A percentile compares a stretch with the other conserved stretches of the same genome.
Evolutionary conservation across 139 green algal genomes (phyloP).

Genomic region (Medakamo hakoo): DNA sequence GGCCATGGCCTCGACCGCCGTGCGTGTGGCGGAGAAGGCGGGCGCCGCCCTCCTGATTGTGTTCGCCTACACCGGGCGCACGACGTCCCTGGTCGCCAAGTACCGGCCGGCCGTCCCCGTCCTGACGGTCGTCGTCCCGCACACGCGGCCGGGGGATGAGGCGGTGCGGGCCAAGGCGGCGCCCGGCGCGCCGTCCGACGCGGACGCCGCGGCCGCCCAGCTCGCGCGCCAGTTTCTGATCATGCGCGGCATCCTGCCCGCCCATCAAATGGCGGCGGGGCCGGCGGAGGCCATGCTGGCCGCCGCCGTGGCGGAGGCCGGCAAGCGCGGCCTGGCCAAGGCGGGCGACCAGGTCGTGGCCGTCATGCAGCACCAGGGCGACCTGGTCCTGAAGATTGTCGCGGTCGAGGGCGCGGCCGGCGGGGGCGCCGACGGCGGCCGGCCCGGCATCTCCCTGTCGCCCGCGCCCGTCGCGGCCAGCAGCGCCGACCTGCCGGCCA

Average conservation of each 20-base stretch:
- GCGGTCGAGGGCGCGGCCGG: not conserved
- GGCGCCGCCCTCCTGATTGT: conserved; percentile 57
- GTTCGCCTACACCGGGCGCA: conserved; percentile 63
- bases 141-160: conserved; percentile 6
- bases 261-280: not conserved
- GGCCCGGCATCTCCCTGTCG: not conserved
- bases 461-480: not conserved
- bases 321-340: conserved; percentile 16
- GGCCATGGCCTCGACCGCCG: conserved; percentile 58
- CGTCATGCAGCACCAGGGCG: conserved; percentile 30
- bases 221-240: conserved; percentile 29
- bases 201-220: conserved; percentile 1
- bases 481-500: not conserved
- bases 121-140: conserved; percentile 34
- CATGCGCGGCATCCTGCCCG: conserved; percentile 11
- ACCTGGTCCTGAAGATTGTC: conserved; percentile 28
- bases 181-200: conserved; percentile 3
- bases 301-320: conserved; percentile 20
- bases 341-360: conserved; percentile 53
- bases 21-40: conserved; percentile 71
- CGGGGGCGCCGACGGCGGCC: not conserved
- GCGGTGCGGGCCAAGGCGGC: conserved; percentile 25
- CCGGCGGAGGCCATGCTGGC: conserved; percentile 34
- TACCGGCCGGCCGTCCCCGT: conserved; percentile 60
- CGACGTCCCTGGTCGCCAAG: conserved; percentile 64